Evolutionary conservation across 1,284 basidiomycete genomes (phyloP), one percentile per base, ranked within the genome.

Genomic region (Ceratobasidium sp.): DNA sequence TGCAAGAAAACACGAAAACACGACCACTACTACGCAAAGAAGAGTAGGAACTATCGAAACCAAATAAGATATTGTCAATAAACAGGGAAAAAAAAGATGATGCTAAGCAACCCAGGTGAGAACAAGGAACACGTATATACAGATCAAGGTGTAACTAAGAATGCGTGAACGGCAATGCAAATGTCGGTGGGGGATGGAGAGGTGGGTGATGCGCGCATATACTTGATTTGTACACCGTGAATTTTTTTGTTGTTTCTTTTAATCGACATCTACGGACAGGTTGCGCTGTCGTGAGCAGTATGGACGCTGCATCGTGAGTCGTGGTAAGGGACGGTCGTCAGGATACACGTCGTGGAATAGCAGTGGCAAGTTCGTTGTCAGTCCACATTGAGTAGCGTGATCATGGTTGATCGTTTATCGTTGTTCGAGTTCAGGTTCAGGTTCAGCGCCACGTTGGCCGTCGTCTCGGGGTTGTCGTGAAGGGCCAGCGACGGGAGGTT

Each of bases 41-140:
- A 68, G 53, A 28, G 20, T 1, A 9, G 15, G 23, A 33, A 68
- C 66, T 68, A 68, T 44, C 66, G n/a, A 28, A 53, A 10, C 26
- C 66, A 20, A 68, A 68, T 68, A 68, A 68, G 26, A 68, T 68
- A 68, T 28, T 68, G 66, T 53, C 66, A 68, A 53, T 51, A 53
- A 53, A 68, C 66, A 49, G 4, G 46, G 49, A 49, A 53, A 44
- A n/a, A 53, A 53, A 53, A 39, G n/a, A 4, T 51, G 49, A 55
- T 68, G 49, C 66, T 51, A 68, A 46, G 13, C 26, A 44, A 55
- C 46, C 46, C 44, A 26, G 18, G 46, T 49, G 61, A 33, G 46
- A 67, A 44, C 18, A 26, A 39, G 39, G 6, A n/a, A 28, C 51
- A 68, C 49, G 66, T 68, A 68, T 44, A 68, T 49, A 49, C 46